Percentiles rank a stretch among this genome's conserved stretches.
These are phyloP conservation scores for Wallacemonas sp. DNA, from an alignment of 208 protist genomes.

Conservation along the genomic window DNA sequence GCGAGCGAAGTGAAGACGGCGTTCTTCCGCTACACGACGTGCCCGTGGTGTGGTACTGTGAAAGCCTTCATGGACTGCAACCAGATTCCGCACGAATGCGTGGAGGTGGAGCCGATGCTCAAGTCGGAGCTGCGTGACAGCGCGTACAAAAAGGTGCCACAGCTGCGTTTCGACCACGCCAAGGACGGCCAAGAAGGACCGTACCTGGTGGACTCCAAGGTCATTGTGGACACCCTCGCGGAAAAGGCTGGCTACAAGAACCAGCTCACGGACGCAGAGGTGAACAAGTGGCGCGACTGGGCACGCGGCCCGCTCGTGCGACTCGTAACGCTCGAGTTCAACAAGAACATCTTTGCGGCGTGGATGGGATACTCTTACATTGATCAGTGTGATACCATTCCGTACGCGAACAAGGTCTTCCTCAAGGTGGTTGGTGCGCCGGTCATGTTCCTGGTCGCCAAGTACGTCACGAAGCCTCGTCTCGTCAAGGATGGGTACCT, in stretches of 20 bases:
- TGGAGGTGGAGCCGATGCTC: slow-evolving; percentile 92
- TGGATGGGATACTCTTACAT: slow-evolving; percentile 90
- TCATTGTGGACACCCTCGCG: slow-evolving; percentile 80
- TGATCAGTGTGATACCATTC: slow-evolving; percentile 84
- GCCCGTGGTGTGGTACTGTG: slow-evolving; percentile 89
- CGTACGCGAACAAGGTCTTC: slow-evolving; percentile 85
- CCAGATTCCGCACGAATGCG: slow-evolving; percentile 66
- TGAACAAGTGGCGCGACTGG: slow-evolving; percentile 80
- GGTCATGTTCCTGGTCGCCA: slow-evolving; percentile 88
- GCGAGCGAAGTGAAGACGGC: slow-evolving; percentile 33
- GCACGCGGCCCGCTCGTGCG: slow-evolving; percentile 79
- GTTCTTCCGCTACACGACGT: slow-evolving; percentile 88
- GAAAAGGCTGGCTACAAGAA: slow-evolving; percentile 44
- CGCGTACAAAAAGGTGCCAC: slow-evolving; percentile 91
- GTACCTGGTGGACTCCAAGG: slow-evolving; percentile 79
- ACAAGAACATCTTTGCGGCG: slow-evolving; percentile 62
- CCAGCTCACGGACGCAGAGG: slow-evolving; percentile 65
- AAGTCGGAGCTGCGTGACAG: slow-evolving; percentile 69
- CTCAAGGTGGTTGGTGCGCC: slow-evolving; percentile 87
- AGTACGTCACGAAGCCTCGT: slow-evolving; percentile 65
- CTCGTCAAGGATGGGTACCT: slow-evolving; percentile 71
- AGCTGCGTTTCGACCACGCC: slow-evolving; percentile 68
- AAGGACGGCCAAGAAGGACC: slow-evolving; percentile 35
- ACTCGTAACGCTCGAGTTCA: slow-evolving; percentile 85
- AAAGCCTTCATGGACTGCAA: slow-evolving; percentile 87